phyloP scores from a whole-genome alignment of 2,329 filamentous ascomycete genomes.

The Phaeosphaeriaceae sp. region DNA sequence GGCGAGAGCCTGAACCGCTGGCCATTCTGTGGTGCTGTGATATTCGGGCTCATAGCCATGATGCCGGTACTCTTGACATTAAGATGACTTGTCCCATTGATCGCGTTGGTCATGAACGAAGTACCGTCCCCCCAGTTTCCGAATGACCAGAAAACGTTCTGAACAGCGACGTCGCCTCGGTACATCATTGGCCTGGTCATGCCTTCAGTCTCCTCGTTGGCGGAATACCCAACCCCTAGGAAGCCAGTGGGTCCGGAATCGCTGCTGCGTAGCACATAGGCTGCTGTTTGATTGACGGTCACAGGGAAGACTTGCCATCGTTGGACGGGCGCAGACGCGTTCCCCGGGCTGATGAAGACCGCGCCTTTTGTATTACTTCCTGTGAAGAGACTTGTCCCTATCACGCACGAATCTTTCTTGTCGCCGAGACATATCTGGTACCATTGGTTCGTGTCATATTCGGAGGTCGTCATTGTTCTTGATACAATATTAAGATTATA shows the following conservation, averaged over 20 bases:
- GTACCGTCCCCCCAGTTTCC: slow-evolving; percentile 27
- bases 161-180: slow-evolving; percentile 21
- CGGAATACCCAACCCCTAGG: slow-evolving; percentile 14
- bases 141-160: slow-evolving; percentile 30
- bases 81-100: slow-evolving; percentile 25
- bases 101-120: slow-evolving; percentile 24
- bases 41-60: slow-evolving; percentile 22
- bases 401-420: slow-evolving; percentile 6
- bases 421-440: slow-evolving; percentile 25
- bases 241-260: slow-evolving; percentile 22
- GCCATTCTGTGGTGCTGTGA: slow-evolving; percentile 19
- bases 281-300: slow-evolving; percentile 13
- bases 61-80: slow-evolving; percentile 11
- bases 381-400: slow-evolving; percentile 16
- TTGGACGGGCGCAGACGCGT: slow-evolving; percentile 4
- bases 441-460: slow-evolving; percentile 26
- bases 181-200: slow-evolving; percentile 21
- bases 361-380: slow-evolving; percentile 14
- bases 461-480: slow-evolving; percentile 5
- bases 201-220: slow-evolving; percentile 16
- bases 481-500: background rate
- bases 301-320: slow-evolving; percentile 30
- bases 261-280: slow-evolving; percentile 23
- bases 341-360: slow-evolving; percentile 16
- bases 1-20: slow-evolving; percentile 18